A percentile compares a stretch with the other conserved stretches of the same genome.
Evolutionary conservation across 768 basidiomycete species (phyloP).

Genomic region (Nidula microcarpa): DNA sequence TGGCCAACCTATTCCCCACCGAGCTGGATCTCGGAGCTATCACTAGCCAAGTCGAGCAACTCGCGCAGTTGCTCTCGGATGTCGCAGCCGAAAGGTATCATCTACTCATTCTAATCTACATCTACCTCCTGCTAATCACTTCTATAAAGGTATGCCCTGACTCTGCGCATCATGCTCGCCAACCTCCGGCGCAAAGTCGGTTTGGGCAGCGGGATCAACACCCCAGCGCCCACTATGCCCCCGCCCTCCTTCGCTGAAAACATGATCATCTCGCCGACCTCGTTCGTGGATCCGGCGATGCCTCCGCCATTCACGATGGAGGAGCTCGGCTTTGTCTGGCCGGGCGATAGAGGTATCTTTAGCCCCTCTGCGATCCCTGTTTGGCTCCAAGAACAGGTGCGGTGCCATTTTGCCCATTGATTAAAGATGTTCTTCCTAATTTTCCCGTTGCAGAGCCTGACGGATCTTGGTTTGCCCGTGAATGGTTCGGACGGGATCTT

Average conservation of each 20-base stretch:
- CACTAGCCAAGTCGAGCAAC: conserved; percentile 82
- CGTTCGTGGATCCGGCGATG: conserved; percentile 49
- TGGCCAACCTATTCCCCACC: conserved; percentile 88
- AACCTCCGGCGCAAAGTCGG: conserved; percentile 89
- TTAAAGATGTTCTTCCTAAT: background rate
- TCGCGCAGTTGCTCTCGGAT: conserved; percentile 86
- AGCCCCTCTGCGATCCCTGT: conserved; percentile 81
- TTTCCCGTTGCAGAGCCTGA: conserved; percentile 57
- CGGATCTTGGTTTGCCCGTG: conserved; percentile 86
- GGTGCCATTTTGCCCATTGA: conserved; percentile 14
- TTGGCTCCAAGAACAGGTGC: conserved; percentile 89
- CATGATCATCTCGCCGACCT: conserved; percentile 53
- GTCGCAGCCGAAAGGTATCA: conserved; percentile 86
- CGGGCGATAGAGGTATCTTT: conserved; percentile 60
- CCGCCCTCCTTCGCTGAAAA: conserved; percentile 52
- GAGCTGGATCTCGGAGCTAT: conserved; percentile 78
- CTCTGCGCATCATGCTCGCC: conserved; percentile 90
- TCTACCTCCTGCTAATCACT: background rate
- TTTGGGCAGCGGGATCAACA: conserved; percentile 44
- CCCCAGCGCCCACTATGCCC: conserved; percentile 47
- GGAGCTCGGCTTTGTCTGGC: conserved; percentile 79
- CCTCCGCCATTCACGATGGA: conserved; percentile 77
- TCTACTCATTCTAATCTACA: background rate
- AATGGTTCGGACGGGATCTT: conserved; percentile 93
- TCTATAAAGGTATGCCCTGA: conserved; percentile 73